phyloP scores from a whole-genome alignment of 2,329 filamentous ascomycete genomes.

The Diaporthe citriasiana region DNA sequence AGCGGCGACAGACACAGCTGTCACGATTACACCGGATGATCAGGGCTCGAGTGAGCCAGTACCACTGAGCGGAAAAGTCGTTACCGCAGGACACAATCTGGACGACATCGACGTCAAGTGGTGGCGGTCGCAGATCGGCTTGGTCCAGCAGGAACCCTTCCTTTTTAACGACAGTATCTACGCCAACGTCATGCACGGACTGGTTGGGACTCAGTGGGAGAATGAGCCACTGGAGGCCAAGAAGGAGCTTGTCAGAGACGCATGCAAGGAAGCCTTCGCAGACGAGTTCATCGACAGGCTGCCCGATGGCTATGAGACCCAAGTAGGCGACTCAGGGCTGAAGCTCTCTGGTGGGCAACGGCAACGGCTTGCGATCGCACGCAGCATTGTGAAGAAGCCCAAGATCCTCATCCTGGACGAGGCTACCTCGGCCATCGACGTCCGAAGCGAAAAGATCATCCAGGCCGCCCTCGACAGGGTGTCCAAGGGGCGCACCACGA shows the following conservation, averaged over 20 bases:
- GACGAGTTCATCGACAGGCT: conserved; percentile 77
- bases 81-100: conserved; percentile 60
- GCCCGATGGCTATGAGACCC: conserved; percentile 77
- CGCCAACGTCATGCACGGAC: conserved; percentile 67
- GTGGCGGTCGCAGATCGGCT: conserved; percentile 64
- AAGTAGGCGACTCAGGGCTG: conserved; percentile 82
- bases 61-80: conserved; percentile 40
- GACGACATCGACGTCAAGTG: conserved; percentile 74
- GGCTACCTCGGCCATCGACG: conserved; percentile 70
- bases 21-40: background rate
- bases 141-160: conserved; percentile 57
- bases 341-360: conserved; percentile 78
- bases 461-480: conserved; percentile 69
- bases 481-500: conserved; percentile 70
- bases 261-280: conserved; percentile 77
- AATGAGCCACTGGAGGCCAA: conserved; percentile 57
- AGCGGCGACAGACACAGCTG: background rate
- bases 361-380: conserved; percentile 73
- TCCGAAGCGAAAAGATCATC: conserved; percentile 61
- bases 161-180: conserved; percentile 64
- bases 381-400: conserved; percentile 71
- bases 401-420: conserved; percentile 76
- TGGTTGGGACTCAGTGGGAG: conserved; percentile 59
- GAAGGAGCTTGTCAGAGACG: conserved; percentile 71
- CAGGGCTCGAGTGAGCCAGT: conserved; percentile 59